Percentiles rank a stretch among this genome's conserved stretches.
Conservation (phyloP, 148 eudicot species). For the Salicornia ramosissima region DNA sequence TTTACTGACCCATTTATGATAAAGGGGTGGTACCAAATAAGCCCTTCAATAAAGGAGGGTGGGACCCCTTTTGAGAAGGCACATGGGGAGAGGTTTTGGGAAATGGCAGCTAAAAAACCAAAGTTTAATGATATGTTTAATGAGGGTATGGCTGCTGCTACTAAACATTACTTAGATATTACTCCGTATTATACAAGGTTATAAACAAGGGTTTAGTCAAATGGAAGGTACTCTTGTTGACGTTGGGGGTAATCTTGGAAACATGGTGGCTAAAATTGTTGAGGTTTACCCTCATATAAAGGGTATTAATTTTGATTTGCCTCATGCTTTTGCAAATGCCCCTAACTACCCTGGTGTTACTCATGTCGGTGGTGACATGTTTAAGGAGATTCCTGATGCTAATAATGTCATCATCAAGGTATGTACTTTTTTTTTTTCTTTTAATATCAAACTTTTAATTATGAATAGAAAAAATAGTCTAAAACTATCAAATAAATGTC, state of each 20-base stretch:
- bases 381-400: slow-evolving; percentile 30
- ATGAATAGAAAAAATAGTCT: no score
- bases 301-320: slow-evolving; percentile 39
- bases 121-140: slow-evolving; percentile 26
- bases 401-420: slow-evolving; percentile 44
- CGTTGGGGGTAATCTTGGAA: slow-evolving; percentile 46
- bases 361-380: slow-evolving; percentile 48
- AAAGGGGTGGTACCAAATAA: slow-evolving; percentile 20
- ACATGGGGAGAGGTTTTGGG: slow-evolving; percentile 30
- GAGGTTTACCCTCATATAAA: background rate
- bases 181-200: slow-evolving; percentile 21
- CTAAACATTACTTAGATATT: slow-evolving; percentile 10
- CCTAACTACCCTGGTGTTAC: slow-evolving; percentile 30
- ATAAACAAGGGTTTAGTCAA: slow-evolving; percentile 30
- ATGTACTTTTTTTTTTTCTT: background rate
- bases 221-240: slow-evolving; percentile 36
- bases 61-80: slow-evolving; percentile 30
- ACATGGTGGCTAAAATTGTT: slow-evolving; percentile 17
- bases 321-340: slow-evolving; percentile 35
- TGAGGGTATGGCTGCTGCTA: slow-evolving; percentile 27
- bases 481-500: no score
- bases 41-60: slow-evolving; percentile 23
- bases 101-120: slow-evolving; percentile 11
- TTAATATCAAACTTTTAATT: no score
- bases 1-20: slow-evolving; percentile 13